These are phyloP conservation scores for Achaetomium macrosporum DNA, from an alignment of 2,329 filamentous ascomycete genomes.

Conservation along the genomic window DNA sequence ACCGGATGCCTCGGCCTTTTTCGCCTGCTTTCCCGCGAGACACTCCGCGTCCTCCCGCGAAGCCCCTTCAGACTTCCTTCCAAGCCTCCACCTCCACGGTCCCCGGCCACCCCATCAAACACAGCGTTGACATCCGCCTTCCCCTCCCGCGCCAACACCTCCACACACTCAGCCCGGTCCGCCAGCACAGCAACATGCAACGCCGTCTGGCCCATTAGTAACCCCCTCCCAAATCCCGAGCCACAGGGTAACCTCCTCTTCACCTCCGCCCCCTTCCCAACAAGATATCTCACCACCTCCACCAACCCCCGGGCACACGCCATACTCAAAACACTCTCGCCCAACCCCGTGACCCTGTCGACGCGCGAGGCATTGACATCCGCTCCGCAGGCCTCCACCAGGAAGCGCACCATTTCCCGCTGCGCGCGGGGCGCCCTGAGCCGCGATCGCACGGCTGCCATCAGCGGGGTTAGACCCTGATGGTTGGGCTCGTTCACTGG, in stretches of 20 bases:
- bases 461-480: slow-evolving; percentile 18
- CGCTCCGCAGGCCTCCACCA: slow-evolving; percentile 21
- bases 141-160: slow-evolving; percentile 16
- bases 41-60: neutral
- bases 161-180: slow-evolving; percentile 7
- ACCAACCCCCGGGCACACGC: slow-evolving; percentile 10
- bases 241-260: slow-evolving; percentile 7
- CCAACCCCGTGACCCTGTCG: neutral
- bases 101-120: slow-evolving; percentile 9
- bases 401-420: slow-evolving; percentile 18
- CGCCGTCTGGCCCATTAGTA: slow-evolving; percentile 15
- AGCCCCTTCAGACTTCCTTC: too few species aligned
- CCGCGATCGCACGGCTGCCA: slow-evolving; percentile 15
- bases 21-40: neutral
- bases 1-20: slow-evolving; percentile 5
- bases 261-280: slow-evolving; percentile 14
- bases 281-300: slow-evolving; percentile 14
- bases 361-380: slow-evolving; percentile 13
- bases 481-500: slow-evolving; percentile 19
- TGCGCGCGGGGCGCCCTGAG: slow-evolving; percentile 11
- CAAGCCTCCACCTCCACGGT: neutral
- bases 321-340: slow-evolving; percentile 12
- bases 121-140: slow-evolving; percentile 14
- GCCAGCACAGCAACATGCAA: slow-evolving; percentile 21
- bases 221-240: neutral